phyloP scores from a whole-genome alignment of 1,284 basidiomycete genomes.

The Phenoliferia sp. region DNA sequence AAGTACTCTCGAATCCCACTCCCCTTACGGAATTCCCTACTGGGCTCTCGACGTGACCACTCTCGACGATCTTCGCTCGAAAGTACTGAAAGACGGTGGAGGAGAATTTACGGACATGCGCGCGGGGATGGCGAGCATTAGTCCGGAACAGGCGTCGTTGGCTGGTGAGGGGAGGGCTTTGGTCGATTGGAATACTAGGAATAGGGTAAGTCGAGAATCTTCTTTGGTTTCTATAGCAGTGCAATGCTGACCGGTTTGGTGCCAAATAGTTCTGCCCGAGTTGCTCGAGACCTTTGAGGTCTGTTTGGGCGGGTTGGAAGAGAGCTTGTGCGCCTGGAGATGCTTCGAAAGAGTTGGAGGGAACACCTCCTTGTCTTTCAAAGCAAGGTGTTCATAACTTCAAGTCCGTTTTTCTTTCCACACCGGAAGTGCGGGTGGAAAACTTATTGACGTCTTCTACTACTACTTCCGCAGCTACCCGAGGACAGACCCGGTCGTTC shows the following conservation, averaged over 20 bases:
- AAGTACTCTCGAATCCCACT: slow-evolving; percentile 50
- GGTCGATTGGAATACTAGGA: slow-evolving; percentile 83
- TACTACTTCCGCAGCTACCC: slow-evolving; percentile 60
- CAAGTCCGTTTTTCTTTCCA: slow-evolving; percentile 22
- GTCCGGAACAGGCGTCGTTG: slow-evolving; percentile 60
- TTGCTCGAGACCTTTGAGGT: slow-evolving; percentile 76
- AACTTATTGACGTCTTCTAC: background rate
- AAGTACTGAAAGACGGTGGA: slow-evolving; percentile 41
- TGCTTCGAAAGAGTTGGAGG: slow-evolving; percentile 53
- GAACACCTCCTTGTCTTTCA: slow-evolving; percentile 31
- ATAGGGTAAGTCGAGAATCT: slow-evolving; percentile 53
- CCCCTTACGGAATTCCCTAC: slow-evolving; percentile 66
- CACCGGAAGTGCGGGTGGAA: background rate
- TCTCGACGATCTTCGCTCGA: slow-evolving; percentile 50
- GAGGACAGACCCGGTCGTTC: slow-evolving; percentile 54
- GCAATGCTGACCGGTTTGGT: slow-evolving; percentile 10
- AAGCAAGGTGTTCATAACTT: slow-evolving; percentile 83
- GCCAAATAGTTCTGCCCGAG: slow-evolving; percentile 70
- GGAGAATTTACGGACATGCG: slow-evolving; percentile 59
- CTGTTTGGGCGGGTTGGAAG: slow-evolving; percentile 96
- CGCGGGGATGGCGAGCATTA: slow-evolving; percentile 41
- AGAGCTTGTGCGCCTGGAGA: slow-evolving; percentile 64
- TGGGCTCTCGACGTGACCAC: slow-evolving; percentile 71
- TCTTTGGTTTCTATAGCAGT: background rate
- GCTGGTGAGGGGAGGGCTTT: slow-evolving; percentile 72